Evolutionary conservation across 768 basidiomycete species (phyloP).

Genomic region (Coprinopsis sp.): DNA sequence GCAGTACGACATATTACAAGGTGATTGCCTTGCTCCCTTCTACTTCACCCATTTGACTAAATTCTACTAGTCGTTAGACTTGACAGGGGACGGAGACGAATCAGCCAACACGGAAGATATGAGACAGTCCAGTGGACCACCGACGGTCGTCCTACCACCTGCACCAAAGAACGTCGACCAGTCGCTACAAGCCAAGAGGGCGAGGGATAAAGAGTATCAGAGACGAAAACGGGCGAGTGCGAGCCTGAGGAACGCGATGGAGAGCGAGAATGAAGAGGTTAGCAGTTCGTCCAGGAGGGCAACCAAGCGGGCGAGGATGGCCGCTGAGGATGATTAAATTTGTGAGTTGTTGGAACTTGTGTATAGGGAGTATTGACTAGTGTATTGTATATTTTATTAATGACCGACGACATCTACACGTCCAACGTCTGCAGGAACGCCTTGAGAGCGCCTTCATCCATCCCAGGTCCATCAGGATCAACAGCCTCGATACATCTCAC

Average conservation of each 20-base stretch:
- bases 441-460: slow-evolving; percentile 51
- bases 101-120: slow-evolving; percentile 57
- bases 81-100: slow-evolving; percentile 69
- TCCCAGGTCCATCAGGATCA: slow-evolving; percentile 68
- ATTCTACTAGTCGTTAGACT: slow-evolving; percentile 60
- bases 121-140: slow-evolving; percentile 65
- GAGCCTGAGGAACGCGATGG: slow-evolving; percentile 59
- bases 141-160: slow-evolving; percentile 74
- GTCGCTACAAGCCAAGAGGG: slow-evolving; percentile 67
- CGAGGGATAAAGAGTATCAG: slow-evolving; percentile 79
- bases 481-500: slow-evolving; percentile 77
- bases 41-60: slow-evolving; percentile 4
- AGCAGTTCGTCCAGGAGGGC: slow-evolving; percentile 51
- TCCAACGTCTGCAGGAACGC: slow-evolving; percentile 47
- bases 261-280: slow-evolving; percentile 76
- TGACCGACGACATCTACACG: slow-evolving; percentile 20
- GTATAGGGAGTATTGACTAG: slow-evolving; percentile 8
- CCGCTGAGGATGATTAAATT: slow-evolving; percentile 53
- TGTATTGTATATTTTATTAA: not conserved
- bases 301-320: slow-evolving; percentile 63
- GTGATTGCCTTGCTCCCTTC: slow-evolving; percentile 28
- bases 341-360: not conserved
- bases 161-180: slow-evolving; percentile 65
- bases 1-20: slow-evolving; percentile 74
- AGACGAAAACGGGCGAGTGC: slow-evolving; percentile 67